A percentile compares a stretch with the other conserved stretches of the same genome.
Evolutionary conservation across 2,329 filamentous ascomycete genomes (phyloP).

Genomic region (Gaeumannomyces sp.): DNA sequence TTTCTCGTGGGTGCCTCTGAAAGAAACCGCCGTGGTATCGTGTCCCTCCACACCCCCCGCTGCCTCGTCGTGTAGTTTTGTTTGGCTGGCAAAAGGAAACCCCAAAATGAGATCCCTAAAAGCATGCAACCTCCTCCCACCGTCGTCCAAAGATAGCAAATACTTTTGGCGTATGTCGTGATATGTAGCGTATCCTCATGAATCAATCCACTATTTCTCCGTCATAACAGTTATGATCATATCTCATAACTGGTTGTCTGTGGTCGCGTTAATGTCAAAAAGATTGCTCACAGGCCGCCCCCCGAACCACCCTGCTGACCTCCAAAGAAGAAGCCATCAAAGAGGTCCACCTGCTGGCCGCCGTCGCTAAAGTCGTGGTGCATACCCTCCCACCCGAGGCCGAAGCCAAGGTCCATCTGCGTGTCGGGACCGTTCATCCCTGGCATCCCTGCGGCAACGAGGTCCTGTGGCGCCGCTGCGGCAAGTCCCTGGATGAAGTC

Average conservation of each 20-base stretch:
- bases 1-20: neutral
- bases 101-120: neutral
- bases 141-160: neutral
- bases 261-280: neutral
- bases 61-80: too few relatives aligned
- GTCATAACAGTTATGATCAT: neutral
- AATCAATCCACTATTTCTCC: neutral
- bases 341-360: slow-evolving; percentile 54
- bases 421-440: slow-evolving; percentile 27
- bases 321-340: slow-evolving; percentile 70
- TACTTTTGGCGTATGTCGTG: neutral
- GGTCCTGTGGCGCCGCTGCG: slow-evolving; percentile 18
- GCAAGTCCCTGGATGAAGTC: slow-evolving; percentile 46
- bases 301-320: slow-evolving; percentile 37
- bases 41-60: neutral
- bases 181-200: neutral
- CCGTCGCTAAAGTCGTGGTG: slow-evolving; percentile 57
- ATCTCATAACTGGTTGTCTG: neutral
- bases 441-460: slow-evolving; percentile 20
- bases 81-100: neutral
- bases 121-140: neutral
- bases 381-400: slow-evolving; percentile 57
- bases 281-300: slow-evolving; percentile 14
- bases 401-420: slow-evolving; percentile 59
- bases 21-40: neutral